Base-by-base conservation (phyloP, 2,329 filamentous ascomycete species). In the Verticillium alfalfae region DNA sequence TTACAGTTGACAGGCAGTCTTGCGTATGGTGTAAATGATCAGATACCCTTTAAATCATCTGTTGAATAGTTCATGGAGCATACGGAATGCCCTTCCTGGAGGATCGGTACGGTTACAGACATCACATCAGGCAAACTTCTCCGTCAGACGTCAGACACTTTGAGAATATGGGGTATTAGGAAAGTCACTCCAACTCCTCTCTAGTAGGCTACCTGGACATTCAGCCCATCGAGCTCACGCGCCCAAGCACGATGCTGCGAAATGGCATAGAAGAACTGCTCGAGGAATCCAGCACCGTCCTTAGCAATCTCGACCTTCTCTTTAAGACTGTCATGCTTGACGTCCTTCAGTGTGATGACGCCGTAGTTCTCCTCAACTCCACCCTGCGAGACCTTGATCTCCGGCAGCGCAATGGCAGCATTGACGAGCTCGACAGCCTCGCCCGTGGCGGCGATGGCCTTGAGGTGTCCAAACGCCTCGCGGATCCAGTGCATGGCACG, bases 381-480 rank as follows among this genome's bases (percentile, higher is more conserved):
- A 1, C 72, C 71, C 1, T 71, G 73, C 0, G 81, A 83, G 0
- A 82, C 57, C 1, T 69, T 62, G 3, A 85, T 70, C 3, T 72
- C 73, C 0, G 77, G 74, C 9, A 84, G 66, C 5, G 75, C 73
- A 16, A 85, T 71, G 0, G 81, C 80, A 41, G 74, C 69, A 18
- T 78, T 70, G 34, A 94, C 79, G 49, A 94, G 77, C 2, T 84
- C 78, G 0, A 91, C 84, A 0, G 81, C 91, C 70, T 93, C 90
- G 0, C 89, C 91, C 0, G 88, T 89, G 0, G 88, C 92, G 2
- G 86, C 91, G 31, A 95, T 89, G 2, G 90, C 79, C 79, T 95
- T 95, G 58, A 93, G 80, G 65, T 95, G 91, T 0, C 90, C 91
- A 67, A 94, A 95, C 0, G 91, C 88, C 72, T 95, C 92, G 2